Conservation (phyloP, 1,139 yeast species). For the Kodamaea suecica region DNA sequence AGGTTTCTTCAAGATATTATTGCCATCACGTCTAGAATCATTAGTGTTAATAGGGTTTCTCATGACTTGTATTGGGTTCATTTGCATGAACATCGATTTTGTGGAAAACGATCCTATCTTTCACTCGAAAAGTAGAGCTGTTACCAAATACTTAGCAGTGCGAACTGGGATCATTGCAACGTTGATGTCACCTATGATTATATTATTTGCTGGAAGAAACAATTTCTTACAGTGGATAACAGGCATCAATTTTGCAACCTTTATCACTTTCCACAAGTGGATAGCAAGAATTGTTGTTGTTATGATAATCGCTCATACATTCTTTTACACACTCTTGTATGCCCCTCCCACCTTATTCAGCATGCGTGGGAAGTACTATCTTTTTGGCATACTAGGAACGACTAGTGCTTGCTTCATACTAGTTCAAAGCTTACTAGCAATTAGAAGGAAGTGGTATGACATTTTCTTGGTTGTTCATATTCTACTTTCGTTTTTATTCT, state of each 20-base stretch:
- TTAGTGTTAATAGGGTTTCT: constrained; percentile 16
- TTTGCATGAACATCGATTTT: constrained; percentile 9
- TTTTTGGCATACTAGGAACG: constrained; percentile 32
- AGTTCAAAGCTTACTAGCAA: constrained; percentile 16
- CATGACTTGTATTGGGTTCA: constrained; percentile 13
- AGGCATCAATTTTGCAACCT: constrained; percentile 34
- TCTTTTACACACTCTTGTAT: constrained; percentile 29
- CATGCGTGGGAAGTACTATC: constrained; percentile 19
- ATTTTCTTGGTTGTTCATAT: constrained; percentile 18
- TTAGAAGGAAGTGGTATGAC: constrained; percentile 19
- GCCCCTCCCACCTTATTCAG: constrained; percentile 2
- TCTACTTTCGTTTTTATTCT: constrained; percentile 16
- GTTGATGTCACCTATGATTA: constrained; percentile 21
- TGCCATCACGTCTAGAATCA: constrained; percentile 25
- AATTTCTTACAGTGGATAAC: constrained; percentile 40
- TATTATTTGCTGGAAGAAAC: constrained; percentile 40
- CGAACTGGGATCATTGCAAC: constrained; percentile 31
- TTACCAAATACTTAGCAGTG: constrained; percentile 20
- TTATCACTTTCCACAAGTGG: constrained; percentile 37
- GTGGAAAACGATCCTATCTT: constrained; percentile 9
- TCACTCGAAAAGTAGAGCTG: constrained; percentile 6
- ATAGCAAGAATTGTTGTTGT: constrained; percentile 28
- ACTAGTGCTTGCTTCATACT: constrained; percentile 27
- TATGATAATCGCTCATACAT: constrained; percentile 32
- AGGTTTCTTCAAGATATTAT: constrained; percentile 9